Evolutionary conservation across 345 rosid genomes (phyloP).

Genomic region (Anacardium occidentale): DNA sequence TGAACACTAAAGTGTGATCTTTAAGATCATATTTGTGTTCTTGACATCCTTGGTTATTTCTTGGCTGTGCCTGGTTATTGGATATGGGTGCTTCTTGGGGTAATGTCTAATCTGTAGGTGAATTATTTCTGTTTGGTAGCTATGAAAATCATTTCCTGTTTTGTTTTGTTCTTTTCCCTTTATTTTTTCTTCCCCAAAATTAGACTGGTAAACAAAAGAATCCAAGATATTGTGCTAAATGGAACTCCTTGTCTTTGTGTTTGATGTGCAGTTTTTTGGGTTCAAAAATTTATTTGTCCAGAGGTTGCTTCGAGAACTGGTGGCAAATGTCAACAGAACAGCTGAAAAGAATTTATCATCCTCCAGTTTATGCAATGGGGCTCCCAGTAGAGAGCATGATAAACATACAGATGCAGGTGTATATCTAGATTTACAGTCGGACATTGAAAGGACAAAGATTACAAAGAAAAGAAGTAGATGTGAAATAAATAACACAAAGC

Average conservation of each 20-base stretch:
- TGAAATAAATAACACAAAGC: constrained; percentile 28
- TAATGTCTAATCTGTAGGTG: constrained; percentile 2
- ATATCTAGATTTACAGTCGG: constrained; percentile 39
- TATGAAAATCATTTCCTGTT: constrained; percentile 7
- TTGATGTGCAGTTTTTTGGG: constrained; percentile 75
- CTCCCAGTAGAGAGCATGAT: constrained; percentile 29
- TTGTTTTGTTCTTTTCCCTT: neutral
- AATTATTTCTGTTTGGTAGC: neutral
- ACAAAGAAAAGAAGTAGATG: constrained; percentile 58
- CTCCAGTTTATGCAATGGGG: constrained; percentile 43
- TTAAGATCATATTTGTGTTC: neutral
- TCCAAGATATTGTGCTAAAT: constrained; percentile 10
- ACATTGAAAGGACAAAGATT: constrained; percentile 35
- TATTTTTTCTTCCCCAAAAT: neutral
- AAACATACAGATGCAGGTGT: constrained; percentile 25
- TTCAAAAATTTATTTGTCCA: constrained; percentile 76
- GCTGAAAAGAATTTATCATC: constrained; percentile 36
- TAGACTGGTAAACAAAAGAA: neutral
- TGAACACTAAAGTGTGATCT: no score
- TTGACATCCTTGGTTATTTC: constrained; percentile 12
- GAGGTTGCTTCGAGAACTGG: constrained; percentile 81
- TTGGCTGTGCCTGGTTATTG: constrained; percentile 1
- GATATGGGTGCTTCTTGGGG: neutral
- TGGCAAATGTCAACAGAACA: constrained; percentile 54
- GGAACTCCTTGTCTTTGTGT: constrained; percentile 17